These are phyloP conservation scores for Russula dissimulans DNA, from an alignment of 768 basidiomycete genomes.

Conservation along the genomic window DNA sequence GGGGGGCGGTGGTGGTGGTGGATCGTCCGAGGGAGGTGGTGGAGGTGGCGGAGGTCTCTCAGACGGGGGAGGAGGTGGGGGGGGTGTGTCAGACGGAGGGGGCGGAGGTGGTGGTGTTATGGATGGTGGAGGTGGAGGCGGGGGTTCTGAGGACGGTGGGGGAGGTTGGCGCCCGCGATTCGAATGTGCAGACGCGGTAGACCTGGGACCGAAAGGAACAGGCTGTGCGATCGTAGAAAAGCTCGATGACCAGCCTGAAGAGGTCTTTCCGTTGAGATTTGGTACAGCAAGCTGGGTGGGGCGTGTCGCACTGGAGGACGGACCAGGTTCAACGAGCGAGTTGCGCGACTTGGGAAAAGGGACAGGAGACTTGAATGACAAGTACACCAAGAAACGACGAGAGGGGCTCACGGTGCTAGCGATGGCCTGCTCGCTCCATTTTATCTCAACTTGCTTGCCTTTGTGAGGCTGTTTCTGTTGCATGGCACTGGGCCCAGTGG, in stretches of 20 bases:
- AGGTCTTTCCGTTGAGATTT: constrained; percentile 13
- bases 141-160: constrained; percentile 19
- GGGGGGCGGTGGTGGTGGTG: constrained; percentile 31
- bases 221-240: constrained; percentile 19
- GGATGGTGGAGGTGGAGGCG: constrained; percentile 25
- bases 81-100: constrained; percentile 24
- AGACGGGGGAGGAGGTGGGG: constrained; percentile 26
- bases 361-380: constrained; percentile 15
- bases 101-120: constrained; percentile 18
- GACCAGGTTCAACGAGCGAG: constrained; percentile 1
- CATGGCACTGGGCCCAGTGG: constrained; percentile 26
- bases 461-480: constrained; percentile 29
- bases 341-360: constrained; percentile 11
- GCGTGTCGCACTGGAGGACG: constrained; percentile 10
- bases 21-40: constrained; percentile 18
- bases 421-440: constrained; percentile 25
- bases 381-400: constrained; percentile 6
- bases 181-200: constrained; percentile 18
- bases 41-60: constrained; percentile 20
- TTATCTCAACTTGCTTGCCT: constrained; percentile 35
- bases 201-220: constrained; percentile 19
- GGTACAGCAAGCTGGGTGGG: constrained; percentile 12
- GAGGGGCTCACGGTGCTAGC: constrained; percentile 27
- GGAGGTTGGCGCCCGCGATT: constrained; percentile 23
- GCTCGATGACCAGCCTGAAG: constrained; percentile 20